A percentile compares a stretch with the other conserved stretches of the same genome.
phyloP scores from a whole-genome alignment of 805 yeast species.

The Kuraishia borneana region DNA sequence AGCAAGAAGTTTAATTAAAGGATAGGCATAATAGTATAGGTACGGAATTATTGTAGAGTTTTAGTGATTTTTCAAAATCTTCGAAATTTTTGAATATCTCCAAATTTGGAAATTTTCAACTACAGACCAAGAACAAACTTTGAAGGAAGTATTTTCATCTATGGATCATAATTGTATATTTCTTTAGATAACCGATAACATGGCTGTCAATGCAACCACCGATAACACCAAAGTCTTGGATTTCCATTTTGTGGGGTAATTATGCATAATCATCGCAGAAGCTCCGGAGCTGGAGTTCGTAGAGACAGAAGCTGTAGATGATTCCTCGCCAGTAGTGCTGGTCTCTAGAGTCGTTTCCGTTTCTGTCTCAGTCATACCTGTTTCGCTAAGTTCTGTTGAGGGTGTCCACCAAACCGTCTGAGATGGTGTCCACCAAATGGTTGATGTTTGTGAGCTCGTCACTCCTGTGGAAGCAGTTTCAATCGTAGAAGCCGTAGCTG shows the following conservation, averaged over 20 bases:
- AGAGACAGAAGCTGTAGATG: neutral
- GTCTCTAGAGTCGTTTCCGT: neutral
- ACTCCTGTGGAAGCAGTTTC: neutral
- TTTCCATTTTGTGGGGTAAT: neutral
- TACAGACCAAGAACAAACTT: too few relatives aligned
- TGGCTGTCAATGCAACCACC: neutral
- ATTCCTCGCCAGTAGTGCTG: neutral
- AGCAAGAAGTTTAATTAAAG: neutral
- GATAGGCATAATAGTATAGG: neutral
- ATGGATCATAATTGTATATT: too few relatives aligned
- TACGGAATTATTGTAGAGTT: neutral
- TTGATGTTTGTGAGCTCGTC: slow-evolving; percentile 18
- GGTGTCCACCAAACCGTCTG: slow-evolving; percentile 6
- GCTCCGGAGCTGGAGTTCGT: neutral
- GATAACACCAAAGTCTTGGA: neutral
- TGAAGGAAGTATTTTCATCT: neutral
- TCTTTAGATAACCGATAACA: neutral
- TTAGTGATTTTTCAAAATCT: neutral
- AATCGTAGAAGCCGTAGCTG: neutral
- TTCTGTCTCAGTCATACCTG: slow-evolving; percentile 1
- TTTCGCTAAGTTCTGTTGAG: slow-evolving; percentile 3
- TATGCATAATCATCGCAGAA: neutral
- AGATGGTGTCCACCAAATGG: slow-evolving; percentile 18
- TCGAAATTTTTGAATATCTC: neutral
- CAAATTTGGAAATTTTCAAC: neutral